Evolutionary conservation across 2,329 filamentous ascomycete genomes (phyloP), one percentile per base, ranked within the genome.

Genomic region (Claviceps sp.): DNA sequence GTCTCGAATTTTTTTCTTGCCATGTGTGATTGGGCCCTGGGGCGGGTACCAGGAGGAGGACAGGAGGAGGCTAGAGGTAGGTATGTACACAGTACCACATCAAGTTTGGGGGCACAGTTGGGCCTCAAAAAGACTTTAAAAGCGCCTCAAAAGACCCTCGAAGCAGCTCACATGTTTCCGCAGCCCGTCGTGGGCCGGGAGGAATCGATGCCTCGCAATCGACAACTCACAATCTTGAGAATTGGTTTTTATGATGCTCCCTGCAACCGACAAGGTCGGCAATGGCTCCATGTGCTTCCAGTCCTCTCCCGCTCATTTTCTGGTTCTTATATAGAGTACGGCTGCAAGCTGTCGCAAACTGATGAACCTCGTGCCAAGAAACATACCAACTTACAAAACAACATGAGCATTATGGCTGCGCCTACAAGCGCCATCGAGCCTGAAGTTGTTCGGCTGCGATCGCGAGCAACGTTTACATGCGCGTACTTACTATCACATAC

Each of bases 1-100:
- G 51, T 50, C 51, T 50, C 57, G 64, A 61, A 66, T 63, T 68
- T 68, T 68, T 68, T 67, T 66, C 59, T 59, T 63, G 56, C 58
- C 50, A 54, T 55, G 58, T 64, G 60, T 68, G 65, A 68, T 68
- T 68, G 66, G 65, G 60, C 56, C 56, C 57, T 60, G 48, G 52
- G 52, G 52, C 54, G 54, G 50, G 53, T 52, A 49, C 49, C 46
- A 40, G 40, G 49, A 53, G 40, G 40, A 50, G 38, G 46, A 45
- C 46, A 40, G 40, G 49, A 53, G 40, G 40, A 50, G 38, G 46
- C 17, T 34, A 44, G 3, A 29, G 8, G 26, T 29, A 29, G 29
- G 29, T 34, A 34, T 8, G 26, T 29, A 6, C 26, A 26, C 20
- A 20, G 20, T 7, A 29, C 29, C 29, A 34, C 29, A 11, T 34